Percentiles rank a stretch among this genome's conserved stretches.
These are phyloP conservation scores for Penicillium bovifimosum DNA, from an alignment of 495 filamentous ascomycete species.

Conservation along the genomic window DNA sequence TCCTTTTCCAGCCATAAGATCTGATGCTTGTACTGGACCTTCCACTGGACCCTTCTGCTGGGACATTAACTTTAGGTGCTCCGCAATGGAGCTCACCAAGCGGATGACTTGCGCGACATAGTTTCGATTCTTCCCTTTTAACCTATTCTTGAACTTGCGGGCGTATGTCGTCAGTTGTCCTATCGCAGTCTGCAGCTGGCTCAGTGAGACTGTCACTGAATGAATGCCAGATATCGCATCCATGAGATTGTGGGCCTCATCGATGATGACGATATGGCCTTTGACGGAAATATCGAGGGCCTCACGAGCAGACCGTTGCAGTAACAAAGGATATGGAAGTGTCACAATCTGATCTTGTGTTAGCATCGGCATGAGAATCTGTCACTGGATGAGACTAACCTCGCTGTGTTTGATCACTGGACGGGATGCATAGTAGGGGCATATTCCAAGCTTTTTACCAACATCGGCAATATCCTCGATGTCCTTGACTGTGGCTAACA, in stretches of 20 bases:
- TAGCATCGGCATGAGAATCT: neutral
- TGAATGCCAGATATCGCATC: slow-evolving; percentile 86
- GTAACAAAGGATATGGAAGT: slow-evolving; percentile 82
- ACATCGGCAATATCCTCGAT: slow-evolving; percentile 84
- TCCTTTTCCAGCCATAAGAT: slow-evolving; percentile 75
- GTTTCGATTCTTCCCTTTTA: slow-evolving; percentile 88
- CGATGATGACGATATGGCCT: slow-evolving; percentile 84
- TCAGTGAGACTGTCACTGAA: slow-evolving; percentile 67
- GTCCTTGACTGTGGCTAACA: slow-evolving; percentile 78
- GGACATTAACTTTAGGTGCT: slow-evolving; percentile 47
- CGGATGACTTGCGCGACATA: slow-evolving; percentile 85
- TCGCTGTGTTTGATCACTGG: slow-evolving; percentile 75
- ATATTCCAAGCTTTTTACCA: slow-evolving; percentile 75
- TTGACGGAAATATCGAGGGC: slow-evolving; percentile 81
- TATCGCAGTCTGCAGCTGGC: slow-evolving; percentile 65
- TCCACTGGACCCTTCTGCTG: slow-evolving; percentile 48
- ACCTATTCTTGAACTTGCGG: slow-evolving; percentile 76
- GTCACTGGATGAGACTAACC: slow-evolving; percentile 31
- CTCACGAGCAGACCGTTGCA: slow-evolving; percentile 86
- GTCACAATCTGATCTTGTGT: slow-evolving; percentile 66
- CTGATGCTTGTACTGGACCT: slow-evolving; percentile 60
- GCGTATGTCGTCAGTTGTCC: slow-evolving; percentile 75
- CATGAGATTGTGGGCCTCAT: slow-evolving; percentile 98
- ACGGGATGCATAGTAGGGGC: slow-evolving; percentile 93
- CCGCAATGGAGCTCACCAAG: slow-evolving; percentile 68